Evolutionary conservation across 306 rosid genomes (phyloP).

Genomic region (Dalbergia oliveri): DNA sequence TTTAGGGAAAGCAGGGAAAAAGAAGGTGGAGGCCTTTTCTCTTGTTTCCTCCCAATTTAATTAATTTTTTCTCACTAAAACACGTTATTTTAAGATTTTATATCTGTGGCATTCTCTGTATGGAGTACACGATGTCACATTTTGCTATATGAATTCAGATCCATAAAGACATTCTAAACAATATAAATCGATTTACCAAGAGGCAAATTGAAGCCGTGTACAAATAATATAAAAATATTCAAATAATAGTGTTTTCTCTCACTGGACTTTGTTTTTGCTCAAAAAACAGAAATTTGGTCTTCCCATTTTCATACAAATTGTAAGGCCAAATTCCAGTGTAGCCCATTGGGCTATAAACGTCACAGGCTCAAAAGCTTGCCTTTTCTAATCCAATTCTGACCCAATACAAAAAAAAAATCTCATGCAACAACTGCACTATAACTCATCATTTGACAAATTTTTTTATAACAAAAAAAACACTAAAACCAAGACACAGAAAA

Average conservation of each 20-base stretch:
- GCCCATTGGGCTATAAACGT: not conserved
- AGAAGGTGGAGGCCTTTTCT: not conserved
- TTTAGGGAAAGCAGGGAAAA: not conserved
- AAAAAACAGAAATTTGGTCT: too few species aligned
- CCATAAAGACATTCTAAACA: not conserved
- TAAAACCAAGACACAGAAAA: too few species aligned
- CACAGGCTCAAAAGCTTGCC: not conserved
- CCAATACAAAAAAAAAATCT: too few species aligned
- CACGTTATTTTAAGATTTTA: not conserved
- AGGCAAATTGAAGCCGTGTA: not conserved
- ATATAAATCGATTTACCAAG: too few species aligned
- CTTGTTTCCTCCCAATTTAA: too few species aligned
- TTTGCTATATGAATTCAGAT: not conserved
- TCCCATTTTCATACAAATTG: not conserved
- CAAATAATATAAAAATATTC: too few species aligned
- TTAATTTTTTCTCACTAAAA: not conserved
- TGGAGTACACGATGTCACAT: not conserved
- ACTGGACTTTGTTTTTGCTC: not conserved
- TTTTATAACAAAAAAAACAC: too few species aligned
- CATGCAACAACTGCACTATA: not conserved
- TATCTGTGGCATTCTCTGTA: not conserved
- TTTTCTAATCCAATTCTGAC: not conserved
- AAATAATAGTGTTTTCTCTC: too few species aligned
- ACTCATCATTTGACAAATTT: not conserved
- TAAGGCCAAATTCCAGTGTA: not conserved